phyloP scores from a whole-genome alignment of 2,329 filamentous ascomycete species.

The Fusarium decemcellulare region DNA sequence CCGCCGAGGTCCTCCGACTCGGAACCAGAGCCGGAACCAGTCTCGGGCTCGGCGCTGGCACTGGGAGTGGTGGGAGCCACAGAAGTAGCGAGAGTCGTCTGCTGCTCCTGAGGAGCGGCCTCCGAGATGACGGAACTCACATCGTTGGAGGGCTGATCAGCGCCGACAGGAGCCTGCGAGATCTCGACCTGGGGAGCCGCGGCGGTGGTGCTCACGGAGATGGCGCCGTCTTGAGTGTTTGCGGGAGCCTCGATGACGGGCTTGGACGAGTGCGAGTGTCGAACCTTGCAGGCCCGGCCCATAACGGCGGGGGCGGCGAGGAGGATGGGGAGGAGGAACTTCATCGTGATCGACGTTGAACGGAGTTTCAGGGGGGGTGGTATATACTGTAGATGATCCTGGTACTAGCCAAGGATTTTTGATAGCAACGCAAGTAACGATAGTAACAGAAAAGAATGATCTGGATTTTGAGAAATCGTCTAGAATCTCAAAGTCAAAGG shows the following conservation, averaged over 20 bases:
- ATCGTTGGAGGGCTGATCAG: conserved; percentile 11
- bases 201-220: conserved; percentile 19
- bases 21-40: conserved; percentile 8
- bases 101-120: neutral
- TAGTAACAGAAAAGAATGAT: conserved; percentile 28
- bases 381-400: conserved; percentile 12
- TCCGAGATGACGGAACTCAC: conserved; percentile 2
- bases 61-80: conserved; percentile 12
- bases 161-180: conserved; percentile 1
- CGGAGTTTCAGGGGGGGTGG: conserved; percentile 15
- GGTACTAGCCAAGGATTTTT: conserved; percentile 36
- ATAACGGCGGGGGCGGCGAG: conserved; percentile 45
- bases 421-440: neutral
- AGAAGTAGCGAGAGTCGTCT: conserved; percentile 31
- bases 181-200: conserved; percentile 12
- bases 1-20: conserved; percentile 22
- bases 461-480: conserved; percentile 33
- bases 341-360: conserved; percentile 38
- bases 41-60: conserved; percentile 9
- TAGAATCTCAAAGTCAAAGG: conserved; percentile 27
- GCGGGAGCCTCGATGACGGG: conserved; percentile 2
- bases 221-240: conserved; percentile 17
- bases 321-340: conserved; percentile 44
- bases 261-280: conserved; percentile 24
- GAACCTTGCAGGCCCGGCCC: conserved; percentile 43